Conservation (phyloP, 441 rosid species). For the Corymbia citriodora region DNA sequence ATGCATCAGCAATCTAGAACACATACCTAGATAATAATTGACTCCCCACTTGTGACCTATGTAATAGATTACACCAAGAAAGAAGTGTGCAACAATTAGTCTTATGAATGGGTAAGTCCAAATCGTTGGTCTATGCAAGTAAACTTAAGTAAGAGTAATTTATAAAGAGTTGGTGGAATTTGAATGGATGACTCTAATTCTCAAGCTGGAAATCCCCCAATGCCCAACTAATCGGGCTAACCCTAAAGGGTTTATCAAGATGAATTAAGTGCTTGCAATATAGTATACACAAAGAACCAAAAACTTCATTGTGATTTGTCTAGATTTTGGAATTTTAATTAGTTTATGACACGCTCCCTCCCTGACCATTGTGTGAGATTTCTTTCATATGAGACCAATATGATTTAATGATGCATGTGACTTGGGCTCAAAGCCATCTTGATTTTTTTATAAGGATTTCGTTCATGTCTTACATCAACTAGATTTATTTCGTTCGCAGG, state of each 20-base stretch:
- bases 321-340: neutral
- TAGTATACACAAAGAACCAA: neutral
- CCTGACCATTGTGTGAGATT: rapidly evolving
- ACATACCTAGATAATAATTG: too few relatives aligned
- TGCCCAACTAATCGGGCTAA: neutral
- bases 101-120: neutral
- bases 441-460: neutral
- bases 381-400: rapidly evolving
- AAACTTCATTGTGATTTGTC: neutral
- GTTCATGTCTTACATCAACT: neutral
- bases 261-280: neutral
- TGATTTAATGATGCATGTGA: neutral
- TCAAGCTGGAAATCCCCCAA: neutral
- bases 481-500: neutral
- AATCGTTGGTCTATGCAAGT: neutral
- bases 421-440: neutral
- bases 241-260: neutral
- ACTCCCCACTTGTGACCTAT: too few relatives aligned
- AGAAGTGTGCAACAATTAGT: too few relatives aligned
- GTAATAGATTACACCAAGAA: too few relatives aligned
- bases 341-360: neutral
- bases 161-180: neutral
- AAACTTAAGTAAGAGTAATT: neutral
- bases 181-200: rapidly evolving
- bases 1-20: too few relatives aligned